Conservation (phyloP, 495 filamentous ascomycete genomes). For the Glutinoglossum americanum region DNA sequence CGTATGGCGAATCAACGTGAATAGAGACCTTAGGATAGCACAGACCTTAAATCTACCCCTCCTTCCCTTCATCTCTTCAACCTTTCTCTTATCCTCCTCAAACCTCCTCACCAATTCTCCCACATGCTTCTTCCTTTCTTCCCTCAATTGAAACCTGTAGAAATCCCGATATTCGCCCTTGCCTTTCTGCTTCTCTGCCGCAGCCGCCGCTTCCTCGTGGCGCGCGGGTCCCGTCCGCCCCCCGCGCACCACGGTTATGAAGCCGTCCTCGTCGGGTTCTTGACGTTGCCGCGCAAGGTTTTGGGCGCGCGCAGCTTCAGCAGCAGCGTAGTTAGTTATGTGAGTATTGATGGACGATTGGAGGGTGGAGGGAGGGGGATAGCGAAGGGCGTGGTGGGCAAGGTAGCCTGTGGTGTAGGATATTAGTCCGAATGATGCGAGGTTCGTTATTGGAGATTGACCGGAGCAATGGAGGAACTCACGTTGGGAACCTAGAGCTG, state of each 20-base stretch:
- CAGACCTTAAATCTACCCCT: slow-evolving; percentile 17
- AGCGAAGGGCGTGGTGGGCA: slow-evolving; percentile 41
- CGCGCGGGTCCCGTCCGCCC: slow-evolving; percentile 48
- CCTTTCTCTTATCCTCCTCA: slow-evolving; percentile 31
- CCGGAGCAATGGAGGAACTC: not conserved
- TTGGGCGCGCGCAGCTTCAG: slow-evolving; percentile 42
- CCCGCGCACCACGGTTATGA: slow-evolving; percentile 73
- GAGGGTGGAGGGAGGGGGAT: slow-evolving; percentile 39
- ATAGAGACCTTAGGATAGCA: no score
- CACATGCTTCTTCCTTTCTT: slow-evolving; percentile 70
- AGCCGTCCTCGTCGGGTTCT: slow-evolving; percentile 85
- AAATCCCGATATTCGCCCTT: slow-evolving; percentile 50
- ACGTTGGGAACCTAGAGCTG: slow-evolving; percentile 35
- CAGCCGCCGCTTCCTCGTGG: slow-evolving; percentile 50
- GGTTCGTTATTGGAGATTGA: not conserved
- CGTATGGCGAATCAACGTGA: not conserved
- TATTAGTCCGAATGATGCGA: not conserved
- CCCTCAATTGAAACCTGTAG: slow-evolving; percentile 82
- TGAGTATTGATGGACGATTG: slow-evolving; percentile 58
- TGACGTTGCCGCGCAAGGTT: slow-evolving; percentile 39
- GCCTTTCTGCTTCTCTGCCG: slow-evolving; percentile 53
- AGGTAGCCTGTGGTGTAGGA: slow-evolving; percentile 27
- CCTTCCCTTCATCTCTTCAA: slow-evolving; percentile 28
- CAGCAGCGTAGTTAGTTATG: slow-evolving; percentile 48
- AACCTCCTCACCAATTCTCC: slow-evolving; percentile 34